Base-by-base conservation (phyloP, 805 yeast species). In the Candida gorgasii region DNA sequence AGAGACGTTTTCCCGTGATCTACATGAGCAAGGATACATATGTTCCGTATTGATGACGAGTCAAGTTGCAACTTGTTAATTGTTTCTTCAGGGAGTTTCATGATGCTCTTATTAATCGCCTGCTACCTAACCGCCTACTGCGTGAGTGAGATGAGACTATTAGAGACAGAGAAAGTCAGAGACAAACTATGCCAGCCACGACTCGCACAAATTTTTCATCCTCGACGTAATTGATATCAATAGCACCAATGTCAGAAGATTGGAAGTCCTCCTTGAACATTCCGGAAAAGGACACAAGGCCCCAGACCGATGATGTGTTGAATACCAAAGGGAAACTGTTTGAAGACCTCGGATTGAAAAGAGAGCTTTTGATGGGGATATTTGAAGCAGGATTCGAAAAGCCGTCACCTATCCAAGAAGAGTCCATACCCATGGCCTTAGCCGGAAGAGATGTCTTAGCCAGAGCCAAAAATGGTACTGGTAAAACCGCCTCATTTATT, bases 351-450 rank as follows among this genome's bases (percentile, higher is more conserved):
- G 83, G 82, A 58, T 78, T 93, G 55, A 89, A 89, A 64, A 82
- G 99, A 67, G 96, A 93, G 61, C 75, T 93, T 46, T 72, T 93
- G 61, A 93, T 93, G 99, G 99, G 99, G 26, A 92, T 93, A 51
- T 93, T 90, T 63, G 99, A 93, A 67, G 98, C 98, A 1, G 99
- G 99, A 38, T 93, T 93, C 60, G 99, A 93, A 64, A 89, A 86
- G 59, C 99, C 99, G 5, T 87, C 96, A 22, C 99, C 99, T 14
- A 89, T 93, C 61, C 99, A 93, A 67, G 97, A 92, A 67, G 98
- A 90, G 63, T 80, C 96, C 6, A 93, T 93, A 44, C 99, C 99
- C 2, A 88, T 89, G 58, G 97, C 97, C 0, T 75, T 93, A 34
- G 84, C 93, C 43, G 98, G 98, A 40, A 82, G 96, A 69, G 99